Percentiles rank a stretch among this genome's conserved stretches.
Evolutionary conservation across 2,329 filamentous ascomycete species (phyloP).

Genomic region (Cercospora berteroae): DNA sequence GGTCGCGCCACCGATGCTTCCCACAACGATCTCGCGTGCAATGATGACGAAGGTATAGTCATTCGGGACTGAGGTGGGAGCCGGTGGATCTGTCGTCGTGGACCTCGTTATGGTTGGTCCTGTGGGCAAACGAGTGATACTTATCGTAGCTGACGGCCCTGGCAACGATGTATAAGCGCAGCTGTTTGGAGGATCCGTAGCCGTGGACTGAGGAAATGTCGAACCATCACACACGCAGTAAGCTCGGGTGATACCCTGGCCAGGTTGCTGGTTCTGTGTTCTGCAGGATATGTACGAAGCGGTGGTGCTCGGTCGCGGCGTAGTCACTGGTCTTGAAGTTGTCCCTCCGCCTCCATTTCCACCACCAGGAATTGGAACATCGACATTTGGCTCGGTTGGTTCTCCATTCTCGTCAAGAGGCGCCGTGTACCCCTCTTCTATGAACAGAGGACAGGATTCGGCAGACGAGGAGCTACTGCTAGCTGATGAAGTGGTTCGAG

Average conservation of each 20-base stretch:
- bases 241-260: not conserved
- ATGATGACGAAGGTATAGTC: not conserved
- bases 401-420: not conserved
- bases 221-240: not conserved
- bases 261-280: constrained; percentile 1
- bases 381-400: not conserved
- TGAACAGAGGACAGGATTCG: not conserved
- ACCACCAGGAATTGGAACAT: not conserved
- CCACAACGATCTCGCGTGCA: not conserved
- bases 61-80: not conserved
- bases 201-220: not conserved
- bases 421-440: not conserved
- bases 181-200: not conserved
- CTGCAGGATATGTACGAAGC: constrained; percentile 2
- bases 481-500: not conserved
- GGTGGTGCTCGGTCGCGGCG: not conserved
- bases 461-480: not conserved
- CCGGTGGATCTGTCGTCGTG: not conserved
- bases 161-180: not conserved
- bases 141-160: not conserved
- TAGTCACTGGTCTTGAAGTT: not conserved
- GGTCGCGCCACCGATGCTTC: not conserved
- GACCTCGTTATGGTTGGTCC: not conserved
- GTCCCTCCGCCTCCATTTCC: not conserved
- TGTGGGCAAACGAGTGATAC: not conserved